Percentiles rank a stretch among this genome's conserved stretches.
Conservation (phyloP, 2,329 filamentous ascomycete genomes). For the Fusarium sp. region DNA sequence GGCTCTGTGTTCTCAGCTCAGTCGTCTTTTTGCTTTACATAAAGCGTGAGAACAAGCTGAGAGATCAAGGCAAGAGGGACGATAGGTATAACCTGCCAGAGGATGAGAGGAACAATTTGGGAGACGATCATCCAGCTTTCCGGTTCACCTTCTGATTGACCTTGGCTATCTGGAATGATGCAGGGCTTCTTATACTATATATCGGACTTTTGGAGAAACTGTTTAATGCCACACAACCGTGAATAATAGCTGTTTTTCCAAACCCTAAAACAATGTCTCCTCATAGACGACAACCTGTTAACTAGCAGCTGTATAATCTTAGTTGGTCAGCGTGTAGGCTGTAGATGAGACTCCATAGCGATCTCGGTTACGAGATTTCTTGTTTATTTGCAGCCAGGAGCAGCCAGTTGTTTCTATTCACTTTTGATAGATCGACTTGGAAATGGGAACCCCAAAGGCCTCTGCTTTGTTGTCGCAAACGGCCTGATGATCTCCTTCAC, state of each 20-base stretch:
- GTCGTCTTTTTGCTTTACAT: slow-evolving; percentile 5
- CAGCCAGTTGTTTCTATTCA: too few relatives aligned
- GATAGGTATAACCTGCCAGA: slow-evolving; percentile 1
- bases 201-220: not conserved
- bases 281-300: too few relatives aligned
- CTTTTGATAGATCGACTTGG: too few relatives aligned
- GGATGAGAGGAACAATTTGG: slow-evolving; percentile 1
- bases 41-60: slow-evolving; percentile 10
- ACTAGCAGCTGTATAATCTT: not conserved
- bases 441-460: too few relatives aligned
- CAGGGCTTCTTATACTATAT: too few relatives aligned
- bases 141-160: slow-evolving; percentile 2
- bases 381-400: too few relatives aligned
- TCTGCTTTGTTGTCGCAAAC: too few relatives aligned
- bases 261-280: too few relatives aligned
- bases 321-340: not conserved
- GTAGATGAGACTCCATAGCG: not conserved
- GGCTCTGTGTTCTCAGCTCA: slow-evolving; percentile 9
- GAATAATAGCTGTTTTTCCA: not conserved
- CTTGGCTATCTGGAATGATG: not conserved
- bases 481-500: too few relatives aligned
- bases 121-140: slow-evolving; percentile 9
- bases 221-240: not conserved
- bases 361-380: not conserved
- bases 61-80: slow-evolving; percentile 17